These are phyloP conservation scores for Aspergillus sp. DNA, from an alignment of 2,329 filamentous ascomycete species.

Conservation along the genomic window DNA sequence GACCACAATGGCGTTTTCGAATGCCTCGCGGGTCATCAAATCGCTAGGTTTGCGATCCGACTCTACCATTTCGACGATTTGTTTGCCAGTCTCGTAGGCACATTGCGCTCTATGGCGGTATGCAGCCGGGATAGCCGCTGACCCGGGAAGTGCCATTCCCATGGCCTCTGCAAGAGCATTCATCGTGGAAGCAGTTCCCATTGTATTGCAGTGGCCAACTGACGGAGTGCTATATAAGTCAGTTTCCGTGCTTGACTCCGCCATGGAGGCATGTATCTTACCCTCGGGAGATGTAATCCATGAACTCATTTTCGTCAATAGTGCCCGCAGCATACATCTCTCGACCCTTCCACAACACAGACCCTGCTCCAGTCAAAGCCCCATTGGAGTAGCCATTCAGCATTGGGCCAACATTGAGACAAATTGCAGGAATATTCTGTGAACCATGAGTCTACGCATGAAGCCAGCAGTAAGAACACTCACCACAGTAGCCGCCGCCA, in stretches of 20 bases:
- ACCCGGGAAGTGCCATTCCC: slow-evolving; percentile 53
- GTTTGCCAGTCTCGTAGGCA: slow-evolving; percentile 49
- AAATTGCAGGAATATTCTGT: slow-evolving; percentile 51
- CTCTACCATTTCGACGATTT: slow-evolving; percentile 51
- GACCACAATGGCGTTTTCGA: slow-evolving; percentile 55
- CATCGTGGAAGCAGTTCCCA: slow-evolving; percentile 55
- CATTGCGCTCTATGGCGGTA: slow-evolving; percentile 49
- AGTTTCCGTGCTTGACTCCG: too few relatives aligned
- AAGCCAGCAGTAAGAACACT: slow-evolving; percentile 6
- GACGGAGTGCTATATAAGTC: slow-evolving; percentile 38
- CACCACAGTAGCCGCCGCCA: slow-evolving; percentile 52
- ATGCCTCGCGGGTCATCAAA: slow-evolving; percentile 54
- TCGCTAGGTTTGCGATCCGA: slow-evolving; percentile 51
- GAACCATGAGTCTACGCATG: neutral
- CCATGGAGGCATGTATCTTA: slow-evolving; percentile 16
- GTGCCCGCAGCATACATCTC: slow-evolving; percentile 49
- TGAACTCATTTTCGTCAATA: slow-evolving; percentile 43
- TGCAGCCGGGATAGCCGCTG: slow-evolving; percentile 50
- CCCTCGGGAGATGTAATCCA: slow-evolving; percentile 46
- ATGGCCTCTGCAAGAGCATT: slow-evolving; percentile 53
- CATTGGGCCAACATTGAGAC: slow-evolving; percentile 54
- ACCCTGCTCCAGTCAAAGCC: slow-evolving; percentile 45
- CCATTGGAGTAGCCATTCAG: slow-evolving; percentile 47
- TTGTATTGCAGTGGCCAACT: slow-evolving; percentile 52
- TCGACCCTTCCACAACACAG: slow-evolving; percentile 49